phyloP scores from a whole-genome alignment of 495 filamentous ascomycete species.

The Lepraria neglecta region DNA sequence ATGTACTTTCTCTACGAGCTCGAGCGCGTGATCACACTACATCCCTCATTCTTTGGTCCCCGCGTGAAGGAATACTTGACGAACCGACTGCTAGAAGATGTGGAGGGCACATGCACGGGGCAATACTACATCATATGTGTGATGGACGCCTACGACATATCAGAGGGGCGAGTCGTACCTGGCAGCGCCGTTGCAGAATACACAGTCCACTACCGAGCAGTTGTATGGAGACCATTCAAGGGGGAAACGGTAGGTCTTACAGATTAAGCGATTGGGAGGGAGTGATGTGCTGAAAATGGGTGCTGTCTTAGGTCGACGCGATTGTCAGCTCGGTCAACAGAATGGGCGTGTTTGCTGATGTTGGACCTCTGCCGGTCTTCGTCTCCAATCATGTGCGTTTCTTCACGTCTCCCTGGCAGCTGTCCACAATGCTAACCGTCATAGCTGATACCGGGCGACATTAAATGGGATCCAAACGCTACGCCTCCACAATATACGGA shows the following conservation, averaged over 20 bases:
- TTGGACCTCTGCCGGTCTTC: constrained; percentile 81
- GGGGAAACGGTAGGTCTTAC: constrained; percentile 77
- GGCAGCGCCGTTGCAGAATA: constrained; percentile 87
- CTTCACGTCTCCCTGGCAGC: constrained; percentile 22
- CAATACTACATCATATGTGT: constrained; percentile 94
- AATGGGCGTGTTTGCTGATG: constrained; percentile 86
- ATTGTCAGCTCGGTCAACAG: constrained; percentile 83
- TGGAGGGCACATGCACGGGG: constrained; percentile 88
- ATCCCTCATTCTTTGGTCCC: constrained; percentile 91
- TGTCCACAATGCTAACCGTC: constrained; percentile 5
- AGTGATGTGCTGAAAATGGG: constrained; percentile 7
- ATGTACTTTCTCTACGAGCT: constrained; percentile 99
- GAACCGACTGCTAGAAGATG: constrained; percentile 77
- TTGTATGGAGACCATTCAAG: constrained; percentile 95
- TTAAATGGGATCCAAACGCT: constrained; percentile 87
- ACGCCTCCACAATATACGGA: constrained; percentile 79
- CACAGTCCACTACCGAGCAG: constrained; percentile 86
- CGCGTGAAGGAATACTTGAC: constrained; percentile 85
- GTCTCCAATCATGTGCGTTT: constrained; percentile 72
- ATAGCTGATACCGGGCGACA: constrained; percentile 85
- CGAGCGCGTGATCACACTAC: constrained; percentile 84
- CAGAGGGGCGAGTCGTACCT: constrained; percentile 84
- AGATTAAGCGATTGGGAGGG: background rate
- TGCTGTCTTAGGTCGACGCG: constrained; percentile 71
- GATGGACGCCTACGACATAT: constrained; percentile 88